Conservation (phyloP, 345 rosid genomes). For the Populus deltoides region DNA sequence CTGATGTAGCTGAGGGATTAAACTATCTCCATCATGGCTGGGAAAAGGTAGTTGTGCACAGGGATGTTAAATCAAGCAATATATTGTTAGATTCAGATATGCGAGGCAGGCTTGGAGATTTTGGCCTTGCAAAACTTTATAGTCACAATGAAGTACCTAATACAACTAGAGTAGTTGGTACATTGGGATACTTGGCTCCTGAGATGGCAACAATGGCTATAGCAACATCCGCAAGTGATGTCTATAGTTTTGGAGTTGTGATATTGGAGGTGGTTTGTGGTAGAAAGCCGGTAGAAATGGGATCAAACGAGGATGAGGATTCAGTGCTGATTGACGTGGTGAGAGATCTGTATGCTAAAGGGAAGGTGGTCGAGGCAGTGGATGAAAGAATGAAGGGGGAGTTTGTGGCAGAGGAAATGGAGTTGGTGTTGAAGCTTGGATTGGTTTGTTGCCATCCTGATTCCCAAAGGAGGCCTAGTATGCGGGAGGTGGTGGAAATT, state of each 20-base stretch:
- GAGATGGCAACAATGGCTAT: slow-evolving; percentile 57
- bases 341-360: slow-evolving; percentile 53
- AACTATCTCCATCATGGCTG: slow-evolving; percentile 86
- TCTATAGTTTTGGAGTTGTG: slow-evolving; percentile 85
- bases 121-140: slow-evolving; percentile 79
- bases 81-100: slow-evolving; percentile 67
- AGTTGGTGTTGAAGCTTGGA: slow-evolving; percentile 69
- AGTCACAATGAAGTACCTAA: slow-evolving; percentile 71
- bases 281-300: slow-evolving; percentile 59
- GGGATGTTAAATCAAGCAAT: slow-evolving; percentile 87
- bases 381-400: slow-evolving; percentile 52
- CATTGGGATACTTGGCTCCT: slow-evolving; percentile 82
- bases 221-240: slow-evolving; percentile 68
- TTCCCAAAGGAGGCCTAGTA: slow-evolving; percentile 55
- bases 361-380: slow-evolving; percentile 52
- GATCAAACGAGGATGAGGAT: slow-evolving; percentile 47
- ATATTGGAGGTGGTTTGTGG: slow-evolving; percentile 78
- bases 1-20: slow-evolving; percentile 79
- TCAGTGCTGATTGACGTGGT: slow-evolving; percentile 65
- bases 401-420: slow-evolving; percentile 53
- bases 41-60: slow-evolving; percentile 81
- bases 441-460: slow-evolving; percentile 86
- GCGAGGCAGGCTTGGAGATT: slow-evolving; percentile 83
- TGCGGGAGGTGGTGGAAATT: slow-evolving; percentile 67
- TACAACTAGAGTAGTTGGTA: slow-evolving; percentile 83